Evolutionary conservation across 2,329 filamentous ascomycete species (phyloP), one percentile per base, ranked within the genome.

Genomic region (Colletotrichum shisoi): DNA sequence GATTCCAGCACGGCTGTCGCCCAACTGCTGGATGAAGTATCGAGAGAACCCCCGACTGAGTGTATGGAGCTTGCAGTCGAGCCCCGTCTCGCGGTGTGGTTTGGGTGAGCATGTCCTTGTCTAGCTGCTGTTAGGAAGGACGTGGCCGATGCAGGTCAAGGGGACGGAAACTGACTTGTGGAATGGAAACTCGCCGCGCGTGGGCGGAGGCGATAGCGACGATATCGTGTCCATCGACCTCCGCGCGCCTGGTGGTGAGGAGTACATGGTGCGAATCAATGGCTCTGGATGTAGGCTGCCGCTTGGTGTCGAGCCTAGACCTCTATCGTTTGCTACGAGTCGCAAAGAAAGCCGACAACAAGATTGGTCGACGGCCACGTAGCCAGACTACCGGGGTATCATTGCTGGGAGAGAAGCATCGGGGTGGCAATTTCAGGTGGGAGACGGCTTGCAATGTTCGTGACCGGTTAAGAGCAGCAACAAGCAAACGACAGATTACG

Each of bases 41-140:
- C 93, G 68, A 96, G 81, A 42, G 87, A 85, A n/a, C 93, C 93
- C 69, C 93, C 93, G 75, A 96, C 88, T 39, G 94, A 97, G 75
- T 90, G 88, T 72, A 94, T 87, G 24, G 94, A 97, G 82, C 93
- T 96, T 51, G 94, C 90, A 31, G 89, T 91, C 62, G 95, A 98
- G 69, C 88, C 91, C 78, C 93, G 86, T 75, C 94, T 84, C 54
- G 86, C 82, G 15, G 75, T 74, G 13, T 79, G 74, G 72, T 85
- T 84, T 70, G 84, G 74, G 70, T 79, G 73, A 73, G 74, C 79
- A 69, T 84, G 82, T 63, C 76, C 79, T 69, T 82, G 80, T 66
- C 84, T 81, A 57, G 24, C 37, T 37, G 48, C 48, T 59, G 48
- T 67, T 39, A 67, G 64, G 61, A 42, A 54, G 48, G 54, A 8